A percentile compares a stretch with the other conserved stretches of the same genome.
Evolutionary conservation across 2,329 filamentous ascomycete genomes (phyloP).

Genomic region (Aspergillus puulaauensis): DNA sequence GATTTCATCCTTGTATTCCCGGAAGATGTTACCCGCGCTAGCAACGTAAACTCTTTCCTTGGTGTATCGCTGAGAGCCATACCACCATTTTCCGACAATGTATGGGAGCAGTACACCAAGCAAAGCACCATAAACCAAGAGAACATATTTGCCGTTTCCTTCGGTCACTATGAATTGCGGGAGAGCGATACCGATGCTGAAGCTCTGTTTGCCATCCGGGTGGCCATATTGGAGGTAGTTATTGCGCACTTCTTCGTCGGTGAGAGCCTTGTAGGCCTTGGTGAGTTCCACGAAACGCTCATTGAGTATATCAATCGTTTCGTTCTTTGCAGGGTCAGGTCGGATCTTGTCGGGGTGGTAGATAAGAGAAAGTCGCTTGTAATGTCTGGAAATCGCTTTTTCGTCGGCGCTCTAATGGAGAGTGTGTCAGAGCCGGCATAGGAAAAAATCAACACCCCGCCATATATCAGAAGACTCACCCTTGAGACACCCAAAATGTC

Average conservation of each 20-base stretch:
- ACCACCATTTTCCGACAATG: constrained; percentile 97
- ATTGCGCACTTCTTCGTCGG: constrained; percentile 94
- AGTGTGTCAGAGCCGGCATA: constrained; percentile 1
- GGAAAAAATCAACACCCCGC: not conserved
- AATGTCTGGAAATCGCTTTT: constrained; percentile 88
- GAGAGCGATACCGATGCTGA: constrained; percentile 94
- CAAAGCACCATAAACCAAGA: constrained; percentile 83
- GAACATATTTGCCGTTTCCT: constrained; percentile 91
- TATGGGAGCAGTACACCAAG: constrained; percentile 91
- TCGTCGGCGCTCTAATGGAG: constrained; percentile 69
- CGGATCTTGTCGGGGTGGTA: constrained; percentile 91
- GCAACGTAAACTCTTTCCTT: constrained; percentile 92
- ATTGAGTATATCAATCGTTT: constrained; percentile 82
- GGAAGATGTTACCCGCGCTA: constrained; percentile 92
- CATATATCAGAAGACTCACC: constrained; percentile 47
- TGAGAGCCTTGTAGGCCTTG: constrained; percentile 97
- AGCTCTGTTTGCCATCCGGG: constrained; percentile 96
- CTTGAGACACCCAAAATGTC: constrained; percentile 86
- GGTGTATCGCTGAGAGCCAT: constrained; percentile 87
- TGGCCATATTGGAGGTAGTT: constrained; percentile 96
- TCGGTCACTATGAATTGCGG: constrained; percentile 91
- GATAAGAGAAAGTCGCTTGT: constrained; percentile 80
- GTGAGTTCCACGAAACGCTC: constrained; percentile 89
- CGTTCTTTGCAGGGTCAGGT: constrained; percentile 81
- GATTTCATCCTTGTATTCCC: constrained; percentile 83